These are phyloP conservation scores for Fragaria ananassa DNA, from an alignment of 306 rosid species.

Conservation along the genomic window DNA sequence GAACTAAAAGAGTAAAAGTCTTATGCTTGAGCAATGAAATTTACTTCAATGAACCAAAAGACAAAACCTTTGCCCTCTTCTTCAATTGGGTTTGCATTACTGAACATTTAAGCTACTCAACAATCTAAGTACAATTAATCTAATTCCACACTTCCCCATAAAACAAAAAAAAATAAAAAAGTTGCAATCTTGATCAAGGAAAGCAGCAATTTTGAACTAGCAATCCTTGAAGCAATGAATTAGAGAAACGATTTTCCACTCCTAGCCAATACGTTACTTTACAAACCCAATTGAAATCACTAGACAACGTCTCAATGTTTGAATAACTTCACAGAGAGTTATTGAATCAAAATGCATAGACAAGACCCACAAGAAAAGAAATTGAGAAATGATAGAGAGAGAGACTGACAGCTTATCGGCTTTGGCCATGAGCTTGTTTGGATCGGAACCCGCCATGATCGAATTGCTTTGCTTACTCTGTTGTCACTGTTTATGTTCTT, in stretches of 20 bases:
- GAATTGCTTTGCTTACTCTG: slow-evolving; percentile 3
- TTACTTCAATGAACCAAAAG: background rate
- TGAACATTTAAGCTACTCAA: background rate
- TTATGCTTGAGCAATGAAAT: slow-evolving; percentile 4
- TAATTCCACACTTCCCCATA: background rate
- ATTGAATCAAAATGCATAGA: slow-evolving; percentile 12
- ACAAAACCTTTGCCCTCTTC: background rate
- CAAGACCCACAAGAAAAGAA: background rate
- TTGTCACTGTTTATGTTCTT: background rate
- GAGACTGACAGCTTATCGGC: slow-evolving; percentile 67
- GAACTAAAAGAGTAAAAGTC: background rate
- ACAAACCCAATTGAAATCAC: background rate
- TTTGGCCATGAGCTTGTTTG: slow-evolving; percentile 61
- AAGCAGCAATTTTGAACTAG: background rate
- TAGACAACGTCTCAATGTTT: background rate
- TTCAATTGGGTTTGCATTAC: background rate
- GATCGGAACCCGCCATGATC: slow-evolving; percentile 68
- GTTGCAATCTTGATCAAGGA: background rate
- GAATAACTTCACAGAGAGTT: background rate
- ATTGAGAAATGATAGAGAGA: background rate
- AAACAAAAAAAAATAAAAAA: background rate
- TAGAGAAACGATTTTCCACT: background rate
- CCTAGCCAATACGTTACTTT: background rate
- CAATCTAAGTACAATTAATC: background rate
- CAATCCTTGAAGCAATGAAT: background rate